Conservation (phyloP, 495 filamentous ascomycete genomes). For the Tuber magnatum region DNA sequence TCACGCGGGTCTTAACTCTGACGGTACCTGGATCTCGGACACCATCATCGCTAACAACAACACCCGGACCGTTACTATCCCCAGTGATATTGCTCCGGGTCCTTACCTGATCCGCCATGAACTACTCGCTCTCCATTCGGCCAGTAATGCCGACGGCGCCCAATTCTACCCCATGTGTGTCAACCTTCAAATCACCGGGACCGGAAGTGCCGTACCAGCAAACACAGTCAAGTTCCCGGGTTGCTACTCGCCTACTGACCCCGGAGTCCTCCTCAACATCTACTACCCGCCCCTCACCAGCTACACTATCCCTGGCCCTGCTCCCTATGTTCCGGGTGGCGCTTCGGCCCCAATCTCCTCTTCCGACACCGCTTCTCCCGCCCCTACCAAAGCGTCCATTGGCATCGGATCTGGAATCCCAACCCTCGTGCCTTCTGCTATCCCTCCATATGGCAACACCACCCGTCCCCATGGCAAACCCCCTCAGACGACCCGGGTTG, state of each 20-base stretch:
- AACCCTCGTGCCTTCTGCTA: slow-evolving; percentile 7
- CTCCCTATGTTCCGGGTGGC: slow-evolving; percentile 41
- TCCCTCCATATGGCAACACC: slow-evolving; percentile 19
- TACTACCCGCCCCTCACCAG: slow-evolving; percentile 47
- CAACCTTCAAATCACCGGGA: slow-evolving; percentile 63
- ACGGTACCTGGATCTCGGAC: slow-evolving; percentile 62
- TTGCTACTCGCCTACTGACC: slow-evolving; percentile 56
- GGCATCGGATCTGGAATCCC: slow-evolving; percentile 18
- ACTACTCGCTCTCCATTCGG: slow-evolving; percentile 69
- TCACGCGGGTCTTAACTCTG: slow-evolving; percentile 54
- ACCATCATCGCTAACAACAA: slow-evolving; percentile 57
- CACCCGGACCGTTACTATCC: slow-evolving; percentile 64
- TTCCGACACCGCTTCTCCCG: not conserved
- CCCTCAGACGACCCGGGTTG: not conserved
- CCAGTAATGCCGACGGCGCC: slow-evolving; percentile 53
- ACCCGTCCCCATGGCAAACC: slow-evolving; percentile 8
- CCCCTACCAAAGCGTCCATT: not conserved
- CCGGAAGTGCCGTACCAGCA: slow-evolving; percentile 53
- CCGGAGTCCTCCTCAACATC: slow-evolving; percentile 44
- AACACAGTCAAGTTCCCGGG: slow-evolving; percentile 54
- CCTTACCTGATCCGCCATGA: slow-evolving; percentile 79
- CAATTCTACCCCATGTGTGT: slow-evolving; percentile 76
- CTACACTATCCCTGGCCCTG: slow-evolving; percentile 52
- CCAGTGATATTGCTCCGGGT: slow-evolving; percentile 55
- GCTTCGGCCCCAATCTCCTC: not conserved